Percentiles rank a stretch among this genome's conserved stretches.
Conservation (phyloP, 2,329 filamentous ascomycete species). For the Hymenoscyphus fraxineus region DNA sequence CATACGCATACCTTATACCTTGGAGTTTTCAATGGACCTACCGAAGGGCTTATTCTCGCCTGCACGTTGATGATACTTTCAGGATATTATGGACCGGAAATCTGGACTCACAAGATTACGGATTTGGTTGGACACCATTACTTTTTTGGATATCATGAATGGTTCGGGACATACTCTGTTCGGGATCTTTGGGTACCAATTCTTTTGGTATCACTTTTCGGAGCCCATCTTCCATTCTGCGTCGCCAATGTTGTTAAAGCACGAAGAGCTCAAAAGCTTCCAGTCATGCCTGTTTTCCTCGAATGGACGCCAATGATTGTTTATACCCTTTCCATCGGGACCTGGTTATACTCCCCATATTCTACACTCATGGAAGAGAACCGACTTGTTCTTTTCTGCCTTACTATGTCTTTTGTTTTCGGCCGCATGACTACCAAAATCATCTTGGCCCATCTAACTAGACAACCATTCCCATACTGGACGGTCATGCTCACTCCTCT, state of each 20-base stretch:
- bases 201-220: constrained; percentile 61
- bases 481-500: constrained; percentile 86
- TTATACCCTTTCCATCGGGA: constrained; percentile 69
- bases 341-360: constrained; percentile 88
- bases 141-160: constrained; percentile 49
- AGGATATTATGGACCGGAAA: constrained; percentile 80
- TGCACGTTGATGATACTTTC: constrained; percentile 81
- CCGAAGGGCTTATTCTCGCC: constrained; percentile 88
- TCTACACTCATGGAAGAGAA: constrained; percentile 79
- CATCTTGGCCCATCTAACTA: constrained; percentile 90
- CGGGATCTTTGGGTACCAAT: constrained; percentile 83
- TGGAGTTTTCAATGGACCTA: constrained; percentile 94
- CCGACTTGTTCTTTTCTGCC: constrained; percentile 84
- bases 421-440: constrained; percentile 98
- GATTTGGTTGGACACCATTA: constrained; percentile 60
- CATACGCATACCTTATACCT: constrained; percentile 97
- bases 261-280: constrained; percentile 65
- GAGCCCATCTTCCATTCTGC: constrained; percentile 82
- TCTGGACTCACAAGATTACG: constrained; percentile 77
- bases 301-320: constrained; percentile 92
- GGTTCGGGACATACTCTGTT: constrained; percentile 70
- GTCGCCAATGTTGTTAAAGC: constrained; percentile 80
- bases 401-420: constrained; percentile 95
- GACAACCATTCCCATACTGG: constrained; percentile 95
- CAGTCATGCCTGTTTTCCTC: constrained; percentile 77